A percentile compares a stretch with the other conserved stretches of the same genome.
Evolutionary conservation across 768 basidiomycete species (phyloP).

Genomic region (Pleurotus citrinopileatus): DNA sequence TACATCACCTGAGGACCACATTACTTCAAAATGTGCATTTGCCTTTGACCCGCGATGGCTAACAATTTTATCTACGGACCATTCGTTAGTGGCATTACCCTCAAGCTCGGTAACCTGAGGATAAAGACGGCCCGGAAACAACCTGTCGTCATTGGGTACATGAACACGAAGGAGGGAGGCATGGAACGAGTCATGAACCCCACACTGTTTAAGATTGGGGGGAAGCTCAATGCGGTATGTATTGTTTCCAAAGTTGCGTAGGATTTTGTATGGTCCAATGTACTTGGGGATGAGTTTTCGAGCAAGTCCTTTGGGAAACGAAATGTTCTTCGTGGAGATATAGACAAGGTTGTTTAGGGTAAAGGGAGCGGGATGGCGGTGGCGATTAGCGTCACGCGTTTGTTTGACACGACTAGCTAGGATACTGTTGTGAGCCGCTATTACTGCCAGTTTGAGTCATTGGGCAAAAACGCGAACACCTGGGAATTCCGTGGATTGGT

Average conservation of each 20-base stretch:
- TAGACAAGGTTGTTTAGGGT: background rate
- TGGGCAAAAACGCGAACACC: slow-evolving; percentile 23
- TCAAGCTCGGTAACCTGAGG: slow-evolving; percentile 15
- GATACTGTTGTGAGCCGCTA: slow-evolving; percentile 28
- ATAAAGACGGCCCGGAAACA: slow-evolving; percentile 27
- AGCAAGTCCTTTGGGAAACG: slow-evolving; percentile 19
- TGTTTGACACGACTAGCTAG: slow-evolving; percentile 12
- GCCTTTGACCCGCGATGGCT: slow-evolving; percentile 22
- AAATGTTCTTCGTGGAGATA: slow-evolving; percentile 25
- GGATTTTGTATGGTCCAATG: slow-evolving; percentile 22
- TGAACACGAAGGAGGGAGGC: slow-evolving; percentile 22
- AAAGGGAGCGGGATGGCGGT: slow-evolving; percentile 7
- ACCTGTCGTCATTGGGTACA: slow-evolving; percentile 22
- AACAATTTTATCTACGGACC: slow-evolving; percentile 22
- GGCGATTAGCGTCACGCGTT: slow-evolving; percentile 4
- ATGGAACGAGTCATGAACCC: slow-evolving; percentile 30
- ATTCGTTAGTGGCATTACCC: slow-evolving; percentile 12
- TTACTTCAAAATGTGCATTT: slow-evolving; percentile 25
- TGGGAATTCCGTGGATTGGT: slow-evolving; percentile 8
- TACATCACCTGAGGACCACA: slow-evolving; percentile 30
- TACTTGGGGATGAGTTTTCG: slow-evolving; percentile 30
- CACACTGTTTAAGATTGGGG: slow-evolving; percentile 13
- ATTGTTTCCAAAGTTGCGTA: slow-evolving; percentile 10
- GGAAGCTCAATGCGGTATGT: slow-evolving; percentile 12
- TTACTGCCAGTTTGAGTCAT: slow-evolving; percentile 15